A percentile compares a stretch with the other conserved stretches of the same genome.
These are phyloP conservation scores for Naganishia sp. DNA, from an alignment of 1,284 basidiomycete genomes.

Conservation along the genomic window DNA sequence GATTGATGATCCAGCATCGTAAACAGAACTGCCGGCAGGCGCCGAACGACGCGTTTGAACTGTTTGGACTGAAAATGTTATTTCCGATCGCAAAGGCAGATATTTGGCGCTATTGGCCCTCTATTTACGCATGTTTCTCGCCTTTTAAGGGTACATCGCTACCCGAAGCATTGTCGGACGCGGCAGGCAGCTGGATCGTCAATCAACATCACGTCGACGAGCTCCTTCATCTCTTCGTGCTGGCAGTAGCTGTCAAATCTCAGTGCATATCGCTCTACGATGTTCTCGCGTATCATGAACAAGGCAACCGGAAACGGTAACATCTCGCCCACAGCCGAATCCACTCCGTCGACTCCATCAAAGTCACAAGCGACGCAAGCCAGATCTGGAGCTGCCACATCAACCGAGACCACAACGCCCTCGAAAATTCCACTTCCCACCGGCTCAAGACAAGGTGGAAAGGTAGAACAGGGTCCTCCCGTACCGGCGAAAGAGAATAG, in stretches of 20 bases:
- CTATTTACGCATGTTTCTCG: no score
- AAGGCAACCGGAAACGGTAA: slow-evolving; percentile 24
- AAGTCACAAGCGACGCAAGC: slow-evolving; percentile 19
- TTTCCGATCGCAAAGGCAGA: no score
- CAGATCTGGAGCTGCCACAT: slow-evolving; percentile 5
- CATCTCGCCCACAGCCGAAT: slow-evolving; percentile 9
- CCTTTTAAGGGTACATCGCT: no score
- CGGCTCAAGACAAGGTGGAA: slow-evolving; percentile 1
- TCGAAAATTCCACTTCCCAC: slow-evolving; percentile 17
- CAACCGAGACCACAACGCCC: not conserved
- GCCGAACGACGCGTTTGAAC: no score
- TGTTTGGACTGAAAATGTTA: no score
- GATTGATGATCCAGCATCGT: slow-evolving; percentile 11
- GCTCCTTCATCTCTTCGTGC: not conserved
- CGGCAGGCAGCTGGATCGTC: no score
- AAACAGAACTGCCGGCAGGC: no score
- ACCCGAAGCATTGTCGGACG: no score
- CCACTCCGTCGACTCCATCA: slow-evolving; percentile 10
- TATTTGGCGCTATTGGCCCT: no score
- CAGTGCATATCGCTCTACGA: not conserved
- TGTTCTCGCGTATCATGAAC: slow-evolving; percentile 28
- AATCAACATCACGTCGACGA: not conserved
- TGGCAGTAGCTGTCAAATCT: not conserved
- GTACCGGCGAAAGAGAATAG: slow-evolving; percentile 28
- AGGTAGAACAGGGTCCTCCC: slow-evolving; percentile 7